These are phyloP conservation scores for Cladosporium velox DNA, from an alignment of 2,329 filamentous ascomycete genomes.

Conservation along the genomic window DNA sequence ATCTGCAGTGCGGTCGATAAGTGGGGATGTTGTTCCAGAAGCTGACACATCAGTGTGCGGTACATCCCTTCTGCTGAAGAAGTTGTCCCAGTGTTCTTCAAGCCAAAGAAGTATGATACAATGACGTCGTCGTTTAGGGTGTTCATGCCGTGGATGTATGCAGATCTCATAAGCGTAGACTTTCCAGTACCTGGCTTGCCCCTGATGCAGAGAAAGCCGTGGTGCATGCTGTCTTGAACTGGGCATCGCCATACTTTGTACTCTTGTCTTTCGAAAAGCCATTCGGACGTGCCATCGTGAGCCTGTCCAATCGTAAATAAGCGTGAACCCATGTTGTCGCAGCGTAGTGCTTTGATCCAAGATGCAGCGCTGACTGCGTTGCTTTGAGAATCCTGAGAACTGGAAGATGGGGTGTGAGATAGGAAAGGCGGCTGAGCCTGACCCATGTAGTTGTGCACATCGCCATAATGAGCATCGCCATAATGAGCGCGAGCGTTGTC, in stretches of 20 bases:
- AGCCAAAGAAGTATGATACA: conserved; percentile 54
- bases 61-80: conserved; percentile 53
- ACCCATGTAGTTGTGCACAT: background rate
- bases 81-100: conserved; percentile 46
- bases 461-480: background rate
- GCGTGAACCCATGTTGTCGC: conserved; percentile 39
- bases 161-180: conserved; percentile 46
- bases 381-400: background rate
- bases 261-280: conserved; percentile 41
- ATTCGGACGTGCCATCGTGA: conserved; percentile 44
- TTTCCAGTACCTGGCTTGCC: conserved; percentile 28
- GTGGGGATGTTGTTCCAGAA: background rate
- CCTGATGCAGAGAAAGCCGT: conserved; percentile 44
- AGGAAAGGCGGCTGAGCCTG: background rate
- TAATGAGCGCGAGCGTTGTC: background rate
- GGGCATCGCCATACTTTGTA: conserved; percentile 45
- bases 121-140: conserved; percentile 24
- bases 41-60: conserved; percentile 51
- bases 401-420: background rate
- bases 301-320: conserved; percentile 24
- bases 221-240: background rate
- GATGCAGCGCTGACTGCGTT: too few species aligned
- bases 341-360: conserved; percentile 33
- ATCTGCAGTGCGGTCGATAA: too few species aligned
- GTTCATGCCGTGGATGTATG: background rate